A percentile compares a stretch with the other conserved stretches of the same genome.
phyloP scores from a whole-genome alignment of 306 rosid species.

The Lathyrus oleraceus region DNA sequence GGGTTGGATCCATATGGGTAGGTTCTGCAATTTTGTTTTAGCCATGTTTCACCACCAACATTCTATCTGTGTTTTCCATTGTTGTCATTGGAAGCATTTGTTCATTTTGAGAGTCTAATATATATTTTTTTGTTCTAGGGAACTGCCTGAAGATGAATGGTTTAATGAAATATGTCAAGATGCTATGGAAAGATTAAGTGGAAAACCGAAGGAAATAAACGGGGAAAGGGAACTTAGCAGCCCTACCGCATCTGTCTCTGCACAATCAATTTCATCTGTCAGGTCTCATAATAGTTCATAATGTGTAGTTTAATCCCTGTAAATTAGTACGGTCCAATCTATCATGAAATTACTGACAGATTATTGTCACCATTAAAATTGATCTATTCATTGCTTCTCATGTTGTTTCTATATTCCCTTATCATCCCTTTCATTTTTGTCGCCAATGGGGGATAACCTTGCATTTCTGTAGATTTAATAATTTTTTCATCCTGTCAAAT shows the following conservation, averaged over 20 bases:
- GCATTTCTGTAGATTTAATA: constrained; percentile 39
- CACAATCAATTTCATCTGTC: constrained; percentile 92
- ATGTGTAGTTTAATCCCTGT: constrained; percentile 43
- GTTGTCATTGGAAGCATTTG: neutral
- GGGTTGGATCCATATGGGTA: constrained; percentile 94
- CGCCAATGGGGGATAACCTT: constrained; percentile 13
- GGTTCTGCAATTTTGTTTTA: constrained; percentile 19
- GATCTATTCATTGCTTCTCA: constrained; percentile 21
- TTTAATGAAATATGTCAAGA: constrained; percentile 84
- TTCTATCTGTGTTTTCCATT: neutral
- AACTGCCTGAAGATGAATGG: constrained; percentile 94
- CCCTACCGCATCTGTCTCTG: constrained; percentile 96
- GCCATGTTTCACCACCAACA: neutral
- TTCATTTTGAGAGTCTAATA: constrained; percentile 12
- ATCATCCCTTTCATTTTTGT: neutral
- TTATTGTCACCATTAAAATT: constrained; percentile 36
- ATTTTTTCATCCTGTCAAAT: constrained; percentile 7
- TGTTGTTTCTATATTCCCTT: constrained; percentile 18
- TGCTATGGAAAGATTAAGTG: constrained; percentile 82
- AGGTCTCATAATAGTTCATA: constrained; percentile 90
- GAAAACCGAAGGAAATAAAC: constrained; percentile 76
- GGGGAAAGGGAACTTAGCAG: constrained; percentile 87
- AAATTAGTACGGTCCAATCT: constrained; percentile 37
- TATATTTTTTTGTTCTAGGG: constrained; percentile 49
- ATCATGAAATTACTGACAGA: constrained; percentile 28